Evolutionary conservation across 192 early-diverging fungal species (phyloP).

Genomic region (Backusella psychrophila): DNA sequence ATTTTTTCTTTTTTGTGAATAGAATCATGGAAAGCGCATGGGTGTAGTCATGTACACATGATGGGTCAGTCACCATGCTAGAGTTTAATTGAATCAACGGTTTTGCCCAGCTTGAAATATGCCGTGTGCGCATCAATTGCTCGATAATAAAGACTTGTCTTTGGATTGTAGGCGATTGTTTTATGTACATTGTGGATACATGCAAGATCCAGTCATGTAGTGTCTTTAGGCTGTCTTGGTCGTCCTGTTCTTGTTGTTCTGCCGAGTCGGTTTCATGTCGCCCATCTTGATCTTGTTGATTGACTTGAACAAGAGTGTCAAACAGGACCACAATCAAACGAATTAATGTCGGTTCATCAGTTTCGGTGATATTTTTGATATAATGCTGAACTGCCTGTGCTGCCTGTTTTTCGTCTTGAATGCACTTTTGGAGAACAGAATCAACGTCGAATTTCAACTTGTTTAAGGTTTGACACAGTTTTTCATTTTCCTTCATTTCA

Average conservation of each 20-base stretch:
- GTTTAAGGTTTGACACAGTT: background rate
- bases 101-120: background rate
- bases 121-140: background rate
- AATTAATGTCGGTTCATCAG: background rate
- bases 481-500: background rate
- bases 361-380: background rate
- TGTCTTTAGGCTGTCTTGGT: background rate
- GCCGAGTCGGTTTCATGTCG: background rate
- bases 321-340: background rate
- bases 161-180: background rate
- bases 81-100: constrained; percentile 9
- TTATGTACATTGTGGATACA: background rate
- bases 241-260: background rate
- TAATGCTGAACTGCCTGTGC: background rate
- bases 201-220: background rate
- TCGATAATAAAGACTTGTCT: background rate
- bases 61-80: background rate
- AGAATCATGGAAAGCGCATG: background rate
- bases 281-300: background rate
- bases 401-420: background rate
- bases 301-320: constrained; percentile 1
- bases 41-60: background rate
- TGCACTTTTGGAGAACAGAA: background rate
- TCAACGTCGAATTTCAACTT: constrained; percentile 1
- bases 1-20: background rate